These are phyloP conservation scores for Hanseniaspora occidentalis DNA, from an alignment of 805 yeast species.

Conservation along the genomic window DNA sequence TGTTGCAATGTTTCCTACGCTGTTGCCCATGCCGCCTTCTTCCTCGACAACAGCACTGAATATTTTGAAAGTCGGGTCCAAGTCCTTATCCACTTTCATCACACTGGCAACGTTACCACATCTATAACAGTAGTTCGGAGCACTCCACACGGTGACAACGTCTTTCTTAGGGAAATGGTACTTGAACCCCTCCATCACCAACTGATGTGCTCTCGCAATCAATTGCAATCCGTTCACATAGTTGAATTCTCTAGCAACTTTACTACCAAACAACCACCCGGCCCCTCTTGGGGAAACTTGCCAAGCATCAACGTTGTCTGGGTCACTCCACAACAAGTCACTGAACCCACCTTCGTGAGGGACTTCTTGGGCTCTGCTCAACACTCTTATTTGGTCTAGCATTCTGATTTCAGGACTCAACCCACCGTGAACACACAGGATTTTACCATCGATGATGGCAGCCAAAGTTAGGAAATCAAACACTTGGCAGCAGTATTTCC, in stretches of 20 bases:
- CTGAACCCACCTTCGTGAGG: conserved; percentile 99
- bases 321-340: conserved; percentile 96
- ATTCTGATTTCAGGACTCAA: conserved; percentile 93
- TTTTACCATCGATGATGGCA: conserved; percentile 90
- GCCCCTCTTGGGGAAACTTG: conserved; percentile 98
- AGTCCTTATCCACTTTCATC: conserved; percentile 83
- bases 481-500: conserved; percentile 95
- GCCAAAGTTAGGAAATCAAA: conserved; percentile 89
- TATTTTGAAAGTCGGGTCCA: conserved; percentile 82
- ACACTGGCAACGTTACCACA: conserved; percentile 98
- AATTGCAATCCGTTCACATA: conserved; percentile 81
- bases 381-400: conserved; percentile 91
- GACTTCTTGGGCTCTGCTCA: conserved; percentile 93
- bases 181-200: conserved; percentile 96
- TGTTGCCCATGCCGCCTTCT: conserved; percentile 12
- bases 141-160: conserved; percentile 97
- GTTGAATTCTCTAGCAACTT: conserved; percentile 90
- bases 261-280: conserved; percentile 93
- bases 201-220: conserved; percentile 94
- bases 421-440: conserved; percentile 95
- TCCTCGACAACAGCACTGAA: conserved; percentile 95
- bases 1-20: background rate
- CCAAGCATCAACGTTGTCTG: conserved; percentile 97
- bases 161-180: conserved; percentile 94
- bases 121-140: conserved; percentile 93